A percentile compares a stretch with the other conserved stretches of the same genome.
Conservation (phyloP, 2,329 filamentous ascomycete species). For the Talaromyces sp. region DNA sequence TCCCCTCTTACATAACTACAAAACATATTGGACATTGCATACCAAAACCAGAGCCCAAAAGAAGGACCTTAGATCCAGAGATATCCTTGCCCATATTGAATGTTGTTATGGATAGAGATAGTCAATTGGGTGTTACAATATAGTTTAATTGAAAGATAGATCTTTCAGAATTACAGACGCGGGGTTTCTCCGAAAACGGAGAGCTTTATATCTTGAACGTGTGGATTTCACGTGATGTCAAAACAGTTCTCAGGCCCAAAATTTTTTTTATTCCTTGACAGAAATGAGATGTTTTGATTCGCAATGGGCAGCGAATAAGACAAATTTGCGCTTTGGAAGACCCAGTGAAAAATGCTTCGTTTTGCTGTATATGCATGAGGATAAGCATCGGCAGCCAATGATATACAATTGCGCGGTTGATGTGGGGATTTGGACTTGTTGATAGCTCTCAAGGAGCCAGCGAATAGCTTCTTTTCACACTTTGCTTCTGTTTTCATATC, state of each 20-base stretch:
- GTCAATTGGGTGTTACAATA: not conserved
- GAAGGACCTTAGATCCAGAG: constrained; percentile 38
- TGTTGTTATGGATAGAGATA: not conserved
- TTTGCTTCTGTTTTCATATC: not conserved
- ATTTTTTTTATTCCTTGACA: not conserved
- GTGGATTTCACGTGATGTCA: constrained; percentile 6
- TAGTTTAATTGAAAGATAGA: not conserved
- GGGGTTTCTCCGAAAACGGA: constrained; percentile 17
- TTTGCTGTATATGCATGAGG: not conserved
- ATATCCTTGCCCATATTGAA: constrained; percentile 35
- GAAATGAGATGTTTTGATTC: not conserved
- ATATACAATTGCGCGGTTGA: constrained; percentile 11
- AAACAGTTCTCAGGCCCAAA: not conserved
- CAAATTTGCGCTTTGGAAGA: constrained; percentile 4
- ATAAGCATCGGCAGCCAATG: constrained; percentile 2
- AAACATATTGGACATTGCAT: not conserved
- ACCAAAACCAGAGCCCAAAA: constrained; percentile 40
- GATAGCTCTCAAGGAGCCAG: not conserved
- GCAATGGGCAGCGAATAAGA: constrained; percentile 9
- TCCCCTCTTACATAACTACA: not conserved
- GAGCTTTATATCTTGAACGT: constrained; percentile 10
- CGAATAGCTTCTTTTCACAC: not conserved
- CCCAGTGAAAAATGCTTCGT: constrained; percentile 6
- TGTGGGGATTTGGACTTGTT: not conserved
- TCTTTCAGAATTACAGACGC: not conserved